Conservation (phyloP, 345 rosid species). For the Erysimum cheiranthoides region DNA sequence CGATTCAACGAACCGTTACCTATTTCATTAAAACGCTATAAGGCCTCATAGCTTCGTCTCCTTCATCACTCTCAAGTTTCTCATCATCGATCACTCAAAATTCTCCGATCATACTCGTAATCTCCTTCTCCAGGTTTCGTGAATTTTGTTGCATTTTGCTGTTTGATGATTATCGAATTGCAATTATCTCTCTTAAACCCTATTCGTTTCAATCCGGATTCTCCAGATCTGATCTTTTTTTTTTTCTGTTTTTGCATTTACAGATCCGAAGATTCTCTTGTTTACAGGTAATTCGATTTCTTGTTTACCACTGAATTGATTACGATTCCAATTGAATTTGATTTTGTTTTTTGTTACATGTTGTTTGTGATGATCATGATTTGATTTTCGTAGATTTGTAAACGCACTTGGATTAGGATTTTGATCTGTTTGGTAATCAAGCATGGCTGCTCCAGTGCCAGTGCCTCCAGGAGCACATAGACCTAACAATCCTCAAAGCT, state of each 20-base stretch:
- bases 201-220: constrained; percentile 17
- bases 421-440: constrained; percentile 27
- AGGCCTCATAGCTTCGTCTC: not conserved
- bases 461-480: constrained; percentile 94
- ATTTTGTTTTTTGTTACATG: not conserved
- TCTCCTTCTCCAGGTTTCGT: constrained; percentile 38
- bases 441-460: constrained; percentile 83
- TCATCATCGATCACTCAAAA: constrained; percentile 23
- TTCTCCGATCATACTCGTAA: not conserved
- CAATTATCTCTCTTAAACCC: constrained; percentile 31
- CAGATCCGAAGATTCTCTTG: constrained; percentile 40
- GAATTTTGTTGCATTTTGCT: constrained; percentile 6
- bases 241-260: not conserved
- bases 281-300: constrained; percentile 28
- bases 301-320: constrained; percentile 5
- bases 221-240: constrained; percentile 33
- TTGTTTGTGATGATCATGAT: constrained; percentile 19
- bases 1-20: constrained; percentile 17
- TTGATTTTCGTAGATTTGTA: constrained; percentile 1
- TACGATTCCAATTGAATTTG: too few species aligned
- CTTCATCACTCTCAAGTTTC: constrained; percentile 22
- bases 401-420: constrained; percentile 1
- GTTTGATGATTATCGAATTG: not conserved
- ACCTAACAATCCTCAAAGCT: constrained; percentile 49
- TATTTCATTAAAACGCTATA: constrained; percentile 18